A percentile compares a stretch with the other conserved stretches of the same genome.
These are phyloP conservation scores for Paxillus rubicundulus DNA, from an alignment of 768 basidiomycete genomes.

Conservation along the genomic window DNA sequence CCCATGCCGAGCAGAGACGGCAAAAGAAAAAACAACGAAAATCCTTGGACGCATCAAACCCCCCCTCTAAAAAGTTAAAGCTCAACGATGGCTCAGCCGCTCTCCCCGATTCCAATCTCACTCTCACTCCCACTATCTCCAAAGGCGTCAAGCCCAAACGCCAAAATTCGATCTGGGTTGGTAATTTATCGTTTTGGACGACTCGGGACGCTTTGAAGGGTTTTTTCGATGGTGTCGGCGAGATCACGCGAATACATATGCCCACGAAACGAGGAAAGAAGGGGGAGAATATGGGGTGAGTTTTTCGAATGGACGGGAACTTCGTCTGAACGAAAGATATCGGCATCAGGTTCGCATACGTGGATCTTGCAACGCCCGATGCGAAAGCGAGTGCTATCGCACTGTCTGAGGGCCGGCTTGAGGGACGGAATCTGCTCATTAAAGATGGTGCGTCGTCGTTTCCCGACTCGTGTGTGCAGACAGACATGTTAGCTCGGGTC, in stretches of 20 bases:
- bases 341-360: constrained; percentile 81
- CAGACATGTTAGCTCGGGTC: background rate
- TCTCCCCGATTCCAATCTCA: background rate
- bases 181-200: constrained; percentile 91
- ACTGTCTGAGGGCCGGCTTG: constrained; percentile 75
- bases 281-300: constrained; percentile 78
- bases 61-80: constrained; percentile 46
- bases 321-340: background rate
- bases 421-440: constrained; percentile 87
- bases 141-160: constrained; percentile 43
- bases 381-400: constrained; percentile 73
- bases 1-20: constrained; percentile 70
- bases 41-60: constrained; percentile 17
- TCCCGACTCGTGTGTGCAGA: constrained; percentile 2
- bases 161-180: constrained; percentile 92
- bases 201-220: constrained; percentile 63
- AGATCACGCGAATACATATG: constrained; percentile 81
- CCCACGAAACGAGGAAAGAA: constrained; percentile 67
- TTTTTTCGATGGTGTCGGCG: constrained; percentile 72
- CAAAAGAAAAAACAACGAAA: constrained; percentile 47
- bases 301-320: constrained; percentile 14
- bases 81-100: constrained; percentile 26
- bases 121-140: constrained; percentile 5
- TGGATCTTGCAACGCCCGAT: constrained; percentile 83
- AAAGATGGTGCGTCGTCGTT: constrained; percentile 69